phyloP scores from a whole-genome alignment of 495 filamentous ascomycete species.

The Hypoxylon rickii region DNA sequence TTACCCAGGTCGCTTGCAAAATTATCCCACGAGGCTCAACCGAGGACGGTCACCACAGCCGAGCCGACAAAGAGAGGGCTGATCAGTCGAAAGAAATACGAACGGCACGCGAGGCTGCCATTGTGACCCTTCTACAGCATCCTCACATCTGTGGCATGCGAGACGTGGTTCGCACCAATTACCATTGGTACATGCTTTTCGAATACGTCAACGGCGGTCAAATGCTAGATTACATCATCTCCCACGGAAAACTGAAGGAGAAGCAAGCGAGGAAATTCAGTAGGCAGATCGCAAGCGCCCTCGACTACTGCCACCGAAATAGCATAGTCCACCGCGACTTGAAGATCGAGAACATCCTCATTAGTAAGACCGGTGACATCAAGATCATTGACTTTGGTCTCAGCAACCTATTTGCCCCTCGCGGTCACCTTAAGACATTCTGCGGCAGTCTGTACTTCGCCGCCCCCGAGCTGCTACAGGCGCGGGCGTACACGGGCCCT shows the following conservation, averaged over 20 bases:
- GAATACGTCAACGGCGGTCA: slow-evolving; percentile 99
- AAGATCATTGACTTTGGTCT: slow-evolving; percentile 99
- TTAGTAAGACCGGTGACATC: slow-evolving; percentile 98
- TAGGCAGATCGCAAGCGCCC: slow-evolving; percentile 94
- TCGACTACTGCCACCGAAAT: slow-evolving; percentile 98
- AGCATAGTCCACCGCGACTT: slow-evolving; percentile 97
- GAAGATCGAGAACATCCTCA: slow-evolving; percentile 99
- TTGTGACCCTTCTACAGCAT: slow-evolving; percentile 92
- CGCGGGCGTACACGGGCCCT: slow-evolving; percentile 90
- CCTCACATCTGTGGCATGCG: slow-evolving; percentile 97
- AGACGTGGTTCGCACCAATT: slow-evolving; percentile 91
- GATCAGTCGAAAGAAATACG: slow-evolving; percentile 97
- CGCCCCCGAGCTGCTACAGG: slow-evolving; percentile 91
- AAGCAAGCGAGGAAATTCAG: slow-evolving; percentile 98
- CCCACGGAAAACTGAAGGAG: slow-evolving; percentile 94
- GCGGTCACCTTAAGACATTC: slow-evolving; percentile 89
- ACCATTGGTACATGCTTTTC: slow-evolving; percentile 99
- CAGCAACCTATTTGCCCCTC: slow-evolving; percentile 93
- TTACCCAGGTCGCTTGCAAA: slow-evolving; percentile 84
- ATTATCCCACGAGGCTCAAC: slow-evolving; percentile 90
- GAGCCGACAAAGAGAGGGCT: slow-evolving; percentile 80
- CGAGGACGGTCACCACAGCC: slow-evolving; percentile 74
- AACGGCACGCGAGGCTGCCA: slow-evolving; percentile 94
- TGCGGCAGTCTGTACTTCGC: slow-evolving; percentile 99
- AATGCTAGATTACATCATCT: slow-evolving; percentile 99